Conservation (phyloP, 768 basidiomycete species). For the Leccinum subtestaceum region DNA sequence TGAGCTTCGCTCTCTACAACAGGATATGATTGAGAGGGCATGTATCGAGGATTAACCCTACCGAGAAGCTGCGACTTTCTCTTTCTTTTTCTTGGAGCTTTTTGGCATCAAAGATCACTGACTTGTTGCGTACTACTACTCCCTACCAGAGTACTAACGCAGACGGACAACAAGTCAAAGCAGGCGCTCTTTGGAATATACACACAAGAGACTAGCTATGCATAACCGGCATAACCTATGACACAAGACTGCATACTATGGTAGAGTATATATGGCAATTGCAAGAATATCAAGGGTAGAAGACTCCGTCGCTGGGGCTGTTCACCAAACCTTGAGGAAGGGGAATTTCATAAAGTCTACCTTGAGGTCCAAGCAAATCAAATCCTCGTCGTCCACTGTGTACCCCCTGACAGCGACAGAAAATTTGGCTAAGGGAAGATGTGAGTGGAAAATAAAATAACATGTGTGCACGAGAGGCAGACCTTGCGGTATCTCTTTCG, state of each 20-base stretch:
- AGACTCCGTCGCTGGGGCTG: not conserved
- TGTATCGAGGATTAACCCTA: constrained; percentile 28
- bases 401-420: constrained; percentile 63
- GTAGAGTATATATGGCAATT: constrained; percentile 6
- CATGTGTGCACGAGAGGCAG: constrained; percentile 13
- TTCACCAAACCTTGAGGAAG: constrained; percentile 30
- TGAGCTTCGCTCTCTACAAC: constrained; percentile 70
- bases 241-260: not conserved
- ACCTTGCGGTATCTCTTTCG: constrained; percentile 89
- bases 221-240: not conserved
- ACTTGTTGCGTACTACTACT: not conserved
- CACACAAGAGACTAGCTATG: not conserved
- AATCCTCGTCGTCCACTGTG: constrained; percentile 66
- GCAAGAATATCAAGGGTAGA: not conserved
- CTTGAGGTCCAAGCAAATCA: constrained; percentile 78
- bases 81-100: constrained; percentile 81
- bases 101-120: constrained; percentile 62
- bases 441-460: constrained; percentile 1
- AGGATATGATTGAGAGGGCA: not conserved
- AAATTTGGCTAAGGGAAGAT: constrained; percentile 70
- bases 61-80: constrained; percentile 83
- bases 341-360: constrained; percentile 66
- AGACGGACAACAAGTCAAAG: not conserved
- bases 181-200: no score
- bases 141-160: not conserved